Base-by-base conservation (phyloP, 1,284 basidiomycete species). In the Exsudoporus floridanus region DNA sequence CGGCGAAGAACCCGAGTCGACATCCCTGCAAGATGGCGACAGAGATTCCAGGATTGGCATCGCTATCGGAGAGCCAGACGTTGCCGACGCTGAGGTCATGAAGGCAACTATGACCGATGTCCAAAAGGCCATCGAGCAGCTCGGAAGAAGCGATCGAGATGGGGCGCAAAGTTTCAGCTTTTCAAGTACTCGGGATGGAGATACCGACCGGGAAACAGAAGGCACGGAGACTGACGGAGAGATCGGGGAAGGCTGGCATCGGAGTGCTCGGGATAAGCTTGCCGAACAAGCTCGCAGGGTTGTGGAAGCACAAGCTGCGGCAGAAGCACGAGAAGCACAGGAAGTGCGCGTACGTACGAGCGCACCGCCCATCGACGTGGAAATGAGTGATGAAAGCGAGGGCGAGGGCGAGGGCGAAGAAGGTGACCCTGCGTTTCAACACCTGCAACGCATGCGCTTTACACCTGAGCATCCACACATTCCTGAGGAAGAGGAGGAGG, bases 81-180 rank as follows among this genome's bases (percentile, higher is more conserved):
- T 35, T 14, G 43, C 40, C 5, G 53, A 78, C 35, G 75, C 72
- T 4, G 79, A 82, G 58, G 83, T 90, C 58, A 92, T 94, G 90
- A 81, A 82, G 44, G 86, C 83, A 2, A 94, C 92, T 2, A 80
- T 94, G 77, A 91, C 89, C 5, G 90, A 94, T 56, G 89, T 94
- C 10, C 89, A 94, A 70, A 74, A 89, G 60, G 92, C 91, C 10
- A 92, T 94, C 58, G 86, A 90, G 57, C 86, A 89, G 60, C 82
- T 92, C 33, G 87, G 82, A 12, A 70, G 75, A 39, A 65, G 64
- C 41, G 70, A 76, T 49, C 45, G 58, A 28, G 84, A 87, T 55
- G 83, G 80, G 4, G 72, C 77, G 3, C 77, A 83, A 37, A 86
- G 84, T 62, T 89, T 90, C 67, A 89, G 85, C 61, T 91, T 90